A percentile compares a stretch with the other conserved stretches of the same genome.
These are phyloP conservation scores for Ostreobium quekettii DNA, from an alignment of 139 green algal species.

Conservation along the genomic window DNA sequence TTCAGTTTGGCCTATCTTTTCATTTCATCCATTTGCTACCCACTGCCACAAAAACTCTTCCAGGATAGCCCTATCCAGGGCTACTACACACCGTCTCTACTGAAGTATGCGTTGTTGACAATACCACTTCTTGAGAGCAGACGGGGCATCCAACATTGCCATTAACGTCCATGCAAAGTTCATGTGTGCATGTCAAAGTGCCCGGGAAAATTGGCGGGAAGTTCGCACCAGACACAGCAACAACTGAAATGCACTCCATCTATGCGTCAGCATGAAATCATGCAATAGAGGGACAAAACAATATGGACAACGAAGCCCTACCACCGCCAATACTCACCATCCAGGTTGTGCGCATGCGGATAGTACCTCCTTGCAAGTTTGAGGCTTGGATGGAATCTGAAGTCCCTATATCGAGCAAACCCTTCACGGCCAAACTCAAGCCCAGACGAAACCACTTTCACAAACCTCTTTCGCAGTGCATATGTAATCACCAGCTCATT, in stretches of 20 bases:
- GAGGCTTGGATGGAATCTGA: conserved; percentile 90
- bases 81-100: no score
- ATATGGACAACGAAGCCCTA: not conserved
- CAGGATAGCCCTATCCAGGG: no score
- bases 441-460: conserved; percentile 88
- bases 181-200: not conserved
- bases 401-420: conserved; percentile 78
- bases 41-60: no score
- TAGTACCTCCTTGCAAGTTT: conserved; percentile 84
- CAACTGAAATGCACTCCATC: not conserved
- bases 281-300: not conserved
- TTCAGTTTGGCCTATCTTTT: no score
- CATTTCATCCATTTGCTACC: no score
- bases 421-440: conserved; percentile 90
- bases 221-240: not conserved
- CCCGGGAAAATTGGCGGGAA: not conserved
- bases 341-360: conserved; percentile 97
- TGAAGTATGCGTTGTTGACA: no score
- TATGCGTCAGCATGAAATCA: conserved; percentile 6
- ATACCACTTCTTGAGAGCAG: no score
- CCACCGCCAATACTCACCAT: conserved; percentile 49
- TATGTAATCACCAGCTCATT: conserved; percentile 98
- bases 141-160: no score
- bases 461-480: conserved; percentile 86
- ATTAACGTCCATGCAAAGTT: conserved; percentile 7